Base-by-base conservation (phyloP, 306 rosid species). In the Cicer judaicum region DNA sequence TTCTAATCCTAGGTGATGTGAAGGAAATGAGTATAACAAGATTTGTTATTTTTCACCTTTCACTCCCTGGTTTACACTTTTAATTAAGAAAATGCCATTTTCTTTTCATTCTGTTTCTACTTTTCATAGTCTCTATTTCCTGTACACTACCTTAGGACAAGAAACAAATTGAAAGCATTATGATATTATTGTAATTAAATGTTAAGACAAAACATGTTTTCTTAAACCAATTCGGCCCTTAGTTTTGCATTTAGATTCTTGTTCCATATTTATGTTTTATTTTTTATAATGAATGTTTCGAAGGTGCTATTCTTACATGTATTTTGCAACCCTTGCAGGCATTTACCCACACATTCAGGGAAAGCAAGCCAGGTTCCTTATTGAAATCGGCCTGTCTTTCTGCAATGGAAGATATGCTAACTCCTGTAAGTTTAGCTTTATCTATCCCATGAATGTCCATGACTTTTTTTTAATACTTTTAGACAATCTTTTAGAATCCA, bases 371-470 rank as follows among this genome's bases (percentile, higher is more conserved):
- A 11, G 90, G 83, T 68, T 91, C 97, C 50, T 72, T 82, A 15
- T 70, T 90, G 65, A 94, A 87, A 29, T 63, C 91, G 85, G 87
- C 89, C 70, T 91, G 96, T 75, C 84, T 94, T 73, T 84, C 92
- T 70, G 80, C 85, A 29, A 85, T 90, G 53, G 90, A 90, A 79
- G 83, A 90, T 68, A 84, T 94, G 91, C 80, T 91, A 63, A 73
- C 85, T 86, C 86, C 85, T 68, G 98, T 91, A 84, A 90, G 97
- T 79, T 78, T 78, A 53, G 19, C 18, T 66, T 62, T n/a, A 8
- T 76, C 50, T 61, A 21, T 70, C 24, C 15, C 0, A 63, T 21
- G 61, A 49, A 57, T 6, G 6, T 68, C 18, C 39, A 71, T 75
- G 59, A 59, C 65, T 54, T 79, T 83, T 63, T 50, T 56, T 76